Base-by-base conservation (phyloP, 768 basidiomycete species). In the Boletus rex-veris region DNA sequence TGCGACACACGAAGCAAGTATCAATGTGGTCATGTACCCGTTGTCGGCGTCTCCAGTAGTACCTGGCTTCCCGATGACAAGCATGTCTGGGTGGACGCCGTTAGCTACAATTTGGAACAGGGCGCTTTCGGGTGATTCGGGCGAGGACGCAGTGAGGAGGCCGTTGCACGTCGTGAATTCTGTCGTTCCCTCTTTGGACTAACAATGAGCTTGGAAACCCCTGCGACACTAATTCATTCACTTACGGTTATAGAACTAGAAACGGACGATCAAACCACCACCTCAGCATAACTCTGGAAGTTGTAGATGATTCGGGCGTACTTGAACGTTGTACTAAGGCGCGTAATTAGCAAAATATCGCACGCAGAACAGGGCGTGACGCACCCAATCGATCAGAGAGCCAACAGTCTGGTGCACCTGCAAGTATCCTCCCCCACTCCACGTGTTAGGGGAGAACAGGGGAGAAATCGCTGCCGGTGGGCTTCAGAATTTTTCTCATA, bases 321-420 rank as follows among this genome's bases (percentile, higher is more conserved):
- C 48, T 40, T 49, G 48, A 16, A 49, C 18, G 14, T 49, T 49
- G 28, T 49, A 41, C 48, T 49, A 31, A 19, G 43, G n/a, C 2
- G 4, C 38, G 37, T 33, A 31, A 14, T 50, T 26, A 54, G 41
- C 39, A 14, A 5, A 2, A 40, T n/a, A 24, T 12, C 19, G 7
- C 14, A 18, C 16, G 40, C 16, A 21, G 12, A 41, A 38, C 12
- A 18, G 18, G 5, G 4, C 28, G 31, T 11, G 16, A 55, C 48
- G 45, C 44, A 76, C 75, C 74, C 75, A 78, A 51, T 79, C 77
- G 45, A 78, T 78, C 48, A 77, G 45, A 46, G 60, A 68, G 18
- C 77, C 77, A 28, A 77, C 77, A 19, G 58, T 59, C 48, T 61
- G 51, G 64, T 78, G 42, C 9, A 78, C 60, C 43, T 63, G 60